A percentile compares a stretch with the other conserved stretches of the same genome.
Evolutionary conservation across 2,329 filamentous ascomycete species (phyloP).

Genomic region (Xylariaceae sp.): DNA sequence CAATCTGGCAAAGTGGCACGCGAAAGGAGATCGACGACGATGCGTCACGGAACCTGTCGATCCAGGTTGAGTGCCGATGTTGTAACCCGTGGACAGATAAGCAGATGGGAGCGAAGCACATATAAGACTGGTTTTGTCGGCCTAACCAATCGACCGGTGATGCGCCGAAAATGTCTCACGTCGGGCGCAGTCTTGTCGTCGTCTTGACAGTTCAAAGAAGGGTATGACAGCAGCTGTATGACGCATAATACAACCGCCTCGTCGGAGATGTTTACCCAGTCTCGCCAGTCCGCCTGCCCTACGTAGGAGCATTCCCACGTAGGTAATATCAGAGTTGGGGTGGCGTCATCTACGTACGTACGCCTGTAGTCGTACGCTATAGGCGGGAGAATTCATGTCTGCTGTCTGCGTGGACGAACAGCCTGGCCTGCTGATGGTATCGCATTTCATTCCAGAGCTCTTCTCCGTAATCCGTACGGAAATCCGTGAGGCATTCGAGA

Average conservation of each 20-base stretch:
- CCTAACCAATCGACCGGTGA: too few relatives aligned
- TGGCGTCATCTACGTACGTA: not conserved
- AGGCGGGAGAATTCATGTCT: not conserved
- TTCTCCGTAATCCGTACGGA: not conserved
- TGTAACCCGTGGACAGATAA: not conserved
- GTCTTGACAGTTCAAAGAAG: not conserved
- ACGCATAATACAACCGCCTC: not conserved
- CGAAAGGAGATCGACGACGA: not conserved
- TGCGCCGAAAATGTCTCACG: too few relatives aligned
- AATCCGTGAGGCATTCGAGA: not conserved
- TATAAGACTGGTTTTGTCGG: too few relatives aligned
- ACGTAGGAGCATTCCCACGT: not conserved
- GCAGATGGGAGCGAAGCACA: not conserved
- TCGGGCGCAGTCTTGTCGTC: not conserved
- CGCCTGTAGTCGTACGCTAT: not conserved
- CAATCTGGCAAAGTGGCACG: not conserved
- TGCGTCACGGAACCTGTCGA: not conserved
- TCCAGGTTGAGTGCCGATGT: not conserved
- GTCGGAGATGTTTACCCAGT: not conserved
- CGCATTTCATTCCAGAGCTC: not conserved
- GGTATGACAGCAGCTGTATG: not conserved
- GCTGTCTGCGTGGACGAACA: not conserved
- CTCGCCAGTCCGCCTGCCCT: not conserved
- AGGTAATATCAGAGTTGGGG: not conserved
- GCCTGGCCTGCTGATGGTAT: not conserved